Base-by-base conservation (phyloP, 805 yeast species). In the Metschnikowia kofuensis region DNA sequence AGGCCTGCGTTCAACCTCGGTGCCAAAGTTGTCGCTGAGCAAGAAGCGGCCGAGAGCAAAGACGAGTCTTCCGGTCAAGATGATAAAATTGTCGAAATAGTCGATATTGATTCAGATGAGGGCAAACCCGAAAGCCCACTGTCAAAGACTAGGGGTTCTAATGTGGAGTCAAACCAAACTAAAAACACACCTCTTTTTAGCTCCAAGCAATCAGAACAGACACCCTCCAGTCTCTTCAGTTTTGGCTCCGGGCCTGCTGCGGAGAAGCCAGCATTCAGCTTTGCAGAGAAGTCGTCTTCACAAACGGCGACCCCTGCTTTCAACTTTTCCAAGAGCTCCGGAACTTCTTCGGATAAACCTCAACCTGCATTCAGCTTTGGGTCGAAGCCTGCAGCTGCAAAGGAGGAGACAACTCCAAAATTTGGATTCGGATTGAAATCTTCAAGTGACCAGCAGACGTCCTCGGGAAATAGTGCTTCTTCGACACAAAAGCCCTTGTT, bases 1-100 rank as follows among this genome's bases (percentile, higher is more conserved):
- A 35, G 31, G 35, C 47, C 49, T 12, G 29, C 48, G 1, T 45
- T 45, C 42, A 49, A 35, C 35, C 45, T 48, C 29, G 54, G 53
- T 28, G 32, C 47, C 27, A 47, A 41, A 21, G 12, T 16, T 16
- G 13, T 10, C n/a, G 28, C 32, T 30, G 13, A 30, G 32, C 32
- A 30, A 30, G 32, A 30, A 30, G 2, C 10, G 6, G 3, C 28
- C 27, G 31, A 30, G n/a, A 26, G n/a, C 7, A 15, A 29, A 5
- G 12, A 40, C 10, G 37, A 34, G 11, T 8, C 27, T 27, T 14
- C 14, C 16, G 40, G 21, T 35, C 7, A 36, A 8, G 6, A n/a
- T 13, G 40, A 26, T 21, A 38, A 16, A 26, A 26, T 16, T 26
- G 30, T 38, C 10, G 41, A 38, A 29, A 28, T 16, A 16, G 26